A percentile compares a stretch with the other conserved stretches of the same genome.
Conservation (phyloP, 768 basidiomycete genomes). For the Lentinula sp. region DNA sequence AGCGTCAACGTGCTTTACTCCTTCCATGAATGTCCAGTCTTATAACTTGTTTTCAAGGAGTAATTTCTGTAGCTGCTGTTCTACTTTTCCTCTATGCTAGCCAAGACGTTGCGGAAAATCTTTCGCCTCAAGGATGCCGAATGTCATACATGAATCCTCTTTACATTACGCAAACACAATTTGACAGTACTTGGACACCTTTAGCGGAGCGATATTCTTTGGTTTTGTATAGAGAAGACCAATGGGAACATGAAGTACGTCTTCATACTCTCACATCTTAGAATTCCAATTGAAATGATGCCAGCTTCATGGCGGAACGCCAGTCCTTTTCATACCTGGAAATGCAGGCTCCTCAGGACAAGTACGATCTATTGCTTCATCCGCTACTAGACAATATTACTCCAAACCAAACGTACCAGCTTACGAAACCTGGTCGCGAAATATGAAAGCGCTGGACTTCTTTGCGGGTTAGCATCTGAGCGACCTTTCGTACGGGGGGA, state of each 20-base stretch:
- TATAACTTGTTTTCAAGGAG: constrained; percentile 24
- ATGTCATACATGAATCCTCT: constrained; percentile 97
- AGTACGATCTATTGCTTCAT: constrained; percentile 91
- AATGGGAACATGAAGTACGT: constrained; percentile 70
- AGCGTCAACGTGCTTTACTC: no score
- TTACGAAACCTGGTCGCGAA: constrained; percentile 41
- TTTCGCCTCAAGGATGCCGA: constrained; percentile 88
- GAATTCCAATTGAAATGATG: constrained; percentile 11
- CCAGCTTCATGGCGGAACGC: constrained; percentile 34
- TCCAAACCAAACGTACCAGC: constrained; percentile 51
- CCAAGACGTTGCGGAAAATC: constrained; percentile 34
- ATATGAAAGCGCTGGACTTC: constrained; percentile 66
- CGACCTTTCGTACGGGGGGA: not conserved
- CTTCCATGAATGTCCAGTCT: constrained; percentile 2
- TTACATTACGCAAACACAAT: constrained; percentile 66
- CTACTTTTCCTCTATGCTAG: constrained; percentile 35
- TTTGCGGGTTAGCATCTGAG: constrained; percentile 60
- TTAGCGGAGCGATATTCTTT: constrained; percentile 73
- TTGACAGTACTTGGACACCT: constrained; percentile 65
- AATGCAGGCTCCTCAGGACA: constrained; percentile 95
- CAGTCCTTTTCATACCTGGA: constrained; percentile 96
- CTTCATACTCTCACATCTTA: not conserved
- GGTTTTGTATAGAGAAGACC: constrained; percentile 87
- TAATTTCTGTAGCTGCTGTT: constrained; percentile 28
- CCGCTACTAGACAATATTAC: constrained; percentile 78